Conservation (phyloP, 1,284 basidiomycete species). For the Ustilago trichophora region DNA sequence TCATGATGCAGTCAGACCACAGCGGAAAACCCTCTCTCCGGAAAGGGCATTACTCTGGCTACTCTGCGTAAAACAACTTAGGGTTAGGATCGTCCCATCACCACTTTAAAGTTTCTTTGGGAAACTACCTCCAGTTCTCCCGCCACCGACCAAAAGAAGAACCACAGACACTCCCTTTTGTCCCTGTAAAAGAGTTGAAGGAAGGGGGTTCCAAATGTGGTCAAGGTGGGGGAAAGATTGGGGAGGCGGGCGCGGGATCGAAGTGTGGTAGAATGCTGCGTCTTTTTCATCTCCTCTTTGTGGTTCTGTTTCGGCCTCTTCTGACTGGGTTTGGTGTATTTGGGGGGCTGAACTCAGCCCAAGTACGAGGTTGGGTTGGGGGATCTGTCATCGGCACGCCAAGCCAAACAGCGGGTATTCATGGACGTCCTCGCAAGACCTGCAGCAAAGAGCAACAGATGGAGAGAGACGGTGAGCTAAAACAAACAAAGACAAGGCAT, state of each 20-base stretch:
- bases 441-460: neutral
- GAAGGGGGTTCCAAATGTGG: too few species aligned
- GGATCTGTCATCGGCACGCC: constrained; percentile 17
- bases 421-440: neutral
- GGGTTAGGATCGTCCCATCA: constrained; percentile 54
- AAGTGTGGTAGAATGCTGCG: constrained; percentile 35
- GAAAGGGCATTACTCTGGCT: too few species aligned
- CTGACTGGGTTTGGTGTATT: too few species aligned
- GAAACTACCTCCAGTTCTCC: constrained; percentile 4
- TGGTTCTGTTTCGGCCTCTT: too few species aligned
- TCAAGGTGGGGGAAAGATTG: neutral
- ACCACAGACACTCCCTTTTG: neutral
- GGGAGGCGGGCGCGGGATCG: constrained; percentile 45
- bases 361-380: too few species aligned
- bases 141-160: neutral
- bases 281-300: neutral
- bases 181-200: too few species aligned
- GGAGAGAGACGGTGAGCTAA: constrained; percentile 17
- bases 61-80: constrained; percentile 39
- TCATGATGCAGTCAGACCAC: too few species aligned
- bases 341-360: too few species aligned
- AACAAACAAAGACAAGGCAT: neutral
- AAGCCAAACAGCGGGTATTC: neutral
- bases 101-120: constrained; percentile 32
- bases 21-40: neutral